A percentile compares a stretch with the other conserved stretches of the same genome.
These are phyloP conservation scores for Astrothelium subdiscretum DNA, from an alignment of 495 filamentous ascomycete species.

Conservation along the genomic window DNA sequence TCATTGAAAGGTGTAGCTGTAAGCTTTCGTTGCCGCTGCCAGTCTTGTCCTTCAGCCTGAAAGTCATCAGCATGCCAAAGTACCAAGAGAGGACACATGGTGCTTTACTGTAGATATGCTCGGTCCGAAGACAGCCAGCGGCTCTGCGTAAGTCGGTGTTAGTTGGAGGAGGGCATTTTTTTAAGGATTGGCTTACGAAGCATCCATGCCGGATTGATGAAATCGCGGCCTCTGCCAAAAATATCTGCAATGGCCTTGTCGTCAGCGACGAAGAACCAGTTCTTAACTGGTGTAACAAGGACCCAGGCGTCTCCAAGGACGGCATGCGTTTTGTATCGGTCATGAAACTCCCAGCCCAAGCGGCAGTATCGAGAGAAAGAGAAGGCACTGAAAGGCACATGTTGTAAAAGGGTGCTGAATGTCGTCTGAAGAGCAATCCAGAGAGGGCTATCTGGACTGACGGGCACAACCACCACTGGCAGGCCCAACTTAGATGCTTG, in stretches of 20 bases:
- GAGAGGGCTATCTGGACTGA: constrained; percentile 22
- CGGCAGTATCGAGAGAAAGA: constrained; percentile 11
- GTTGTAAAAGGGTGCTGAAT: constrained; percentile 5
- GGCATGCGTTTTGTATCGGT: constrained; percentile 10
- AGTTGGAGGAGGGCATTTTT: too few species aligned
- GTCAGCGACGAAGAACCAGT: constrained; percentile 16
- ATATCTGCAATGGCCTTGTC: constrained; percentile 6
- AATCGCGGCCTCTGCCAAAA: constrained; percentile 7
- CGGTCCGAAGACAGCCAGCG: constrained; percentile 29
- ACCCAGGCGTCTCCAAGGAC: constrained; percentile 16
- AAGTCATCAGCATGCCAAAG: too few species aligned
- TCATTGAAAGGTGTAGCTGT: constrained; percentile 35
- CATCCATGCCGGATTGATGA: constrained; percentile 12
- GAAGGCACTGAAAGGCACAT: constrained; percentile 9
- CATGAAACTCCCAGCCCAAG: constrained; percentile 17
- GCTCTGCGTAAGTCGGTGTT: too few species aligned
- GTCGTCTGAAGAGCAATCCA: constrained; percentile 18
- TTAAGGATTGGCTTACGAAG: too few species aligned
- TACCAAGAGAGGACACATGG: too few species aligned
- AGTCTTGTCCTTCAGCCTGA: constrained; percentile 29
- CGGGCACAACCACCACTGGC: constrained; percentile 17
- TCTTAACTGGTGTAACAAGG: constrained; percentile 15
- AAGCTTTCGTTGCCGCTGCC: constrained; percentile 32
- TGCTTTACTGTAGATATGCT: constrained; percentile 27
- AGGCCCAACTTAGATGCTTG: constrained; percentile 10